Base-by-base conservation (phyloP, 1,284 basidiomycete species). In the Leccinum proliferum region DNA sequence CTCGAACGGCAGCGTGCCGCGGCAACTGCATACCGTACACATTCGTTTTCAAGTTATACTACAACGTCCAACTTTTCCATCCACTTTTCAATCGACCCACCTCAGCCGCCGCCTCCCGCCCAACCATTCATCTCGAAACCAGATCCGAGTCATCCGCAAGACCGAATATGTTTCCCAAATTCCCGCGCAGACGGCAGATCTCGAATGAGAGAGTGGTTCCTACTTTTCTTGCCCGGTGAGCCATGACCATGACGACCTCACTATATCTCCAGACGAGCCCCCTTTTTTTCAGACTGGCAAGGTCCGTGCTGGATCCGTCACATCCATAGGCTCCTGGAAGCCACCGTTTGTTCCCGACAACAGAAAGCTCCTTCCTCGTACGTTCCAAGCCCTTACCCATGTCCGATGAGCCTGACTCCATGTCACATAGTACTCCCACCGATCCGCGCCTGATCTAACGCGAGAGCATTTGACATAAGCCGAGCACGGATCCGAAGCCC, bases 391-490 rank as follows among this genome's bases (percentile, higher is more conserved):
- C 71, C 29, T 62, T 63, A 1, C 63, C 65, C 18, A 57, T 65
- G 10, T 65, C 64, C 55, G 70, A 73, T 59, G 75, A 76, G 10
- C 66, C 71, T 11, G 71, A 74, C 0, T 41, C 65, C 34, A 67
- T 69, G 60, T 59, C 55, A 8, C 67, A 63, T 58, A 39, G 74
- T 59, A 57, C 67, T 8, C 58, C 71, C 25, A 63, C 63, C 39
- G 69, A 74, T 70, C 61, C 62, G 39, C 39, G 8, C 65, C 61
- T 55, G 70, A 75, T 61, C 59, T 41, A 32, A 61, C 65, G 5
- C 67, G 71, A 66, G 57, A 71, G 69, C 57, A 71, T 76, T 25
- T 69, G 71, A 5, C 72, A 70, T 14, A 74, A 74, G 53, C 66
- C 71, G 9, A 73, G 73, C 64, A 66, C 73, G 62, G 63, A 55